phyloP scores from a whole-genome alignment of 2,329 filamentous ascomycete species.

The Leptographium procerum region DNA sequence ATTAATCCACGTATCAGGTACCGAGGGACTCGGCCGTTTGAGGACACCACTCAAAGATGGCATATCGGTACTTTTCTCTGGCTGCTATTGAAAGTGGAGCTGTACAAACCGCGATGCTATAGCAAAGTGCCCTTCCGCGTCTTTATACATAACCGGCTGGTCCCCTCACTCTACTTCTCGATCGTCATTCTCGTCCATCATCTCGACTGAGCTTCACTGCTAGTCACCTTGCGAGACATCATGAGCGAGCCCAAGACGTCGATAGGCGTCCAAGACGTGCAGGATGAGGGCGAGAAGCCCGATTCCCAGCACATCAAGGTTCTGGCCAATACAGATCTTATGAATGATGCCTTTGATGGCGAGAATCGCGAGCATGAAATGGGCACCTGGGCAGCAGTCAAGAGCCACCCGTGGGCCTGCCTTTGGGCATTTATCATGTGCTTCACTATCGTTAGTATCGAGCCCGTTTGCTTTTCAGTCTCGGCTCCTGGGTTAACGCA shows the following conservation, averaged over 20 bases:
- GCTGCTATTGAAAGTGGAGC: too few relatives aligned
- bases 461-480: neutral
- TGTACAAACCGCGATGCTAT: neutral
- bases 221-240: neutral
- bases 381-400: conserved; percentile 15
- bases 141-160: neutral
- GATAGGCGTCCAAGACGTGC: conserved; percentile 10
- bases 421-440: conserved; percentile 28
- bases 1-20: neutral
- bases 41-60: neutral
- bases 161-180: neutral
- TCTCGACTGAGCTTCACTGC: neutral
- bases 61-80: neutral
- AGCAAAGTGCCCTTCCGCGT: neutral
- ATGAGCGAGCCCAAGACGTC: neutral
- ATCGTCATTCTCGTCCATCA: too few relatives aligned
- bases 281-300: conserved; percentile 16
- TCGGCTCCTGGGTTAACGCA: neutral
- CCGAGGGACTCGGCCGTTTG: neutral
- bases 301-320: conserved; percentile 41
- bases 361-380: conserved; percentile 30
- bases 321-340: conserved; percentile 33
- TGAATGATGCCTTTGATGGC: conserved; percentile 37
- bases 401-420: conserved; percentile 23
- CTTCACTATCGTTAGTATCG: conserved; percentile 26